phyloP scores from a whole-genome alignment of 805 yeast genomes.

The Metschnikowia matae region DNA sequence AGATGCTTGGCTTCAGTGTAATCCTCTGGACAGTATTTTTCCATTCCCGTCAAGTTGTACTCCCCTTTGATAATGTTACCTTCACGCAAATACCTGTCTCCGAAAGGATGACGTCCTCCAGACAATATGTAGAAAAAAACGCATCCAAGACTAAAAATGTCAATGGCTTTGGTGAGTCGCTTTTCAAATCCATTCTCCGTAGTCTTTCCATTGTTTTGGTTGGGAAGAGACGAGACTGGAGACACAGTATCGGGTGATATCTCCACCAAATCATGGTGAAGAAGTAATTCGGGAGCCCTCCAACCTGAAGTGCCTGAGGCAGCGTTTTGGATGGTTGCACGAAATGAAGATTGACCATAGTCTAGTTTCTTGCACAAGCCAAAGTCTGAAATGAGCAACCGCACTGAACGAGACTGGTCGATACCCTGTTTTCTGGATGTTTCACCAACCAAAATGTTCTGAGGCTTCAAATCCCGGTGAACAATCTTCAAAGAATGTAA shows the following conservation, averaged over 20 bases:
- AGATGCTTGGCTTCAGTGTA: constrained; percentile 67
- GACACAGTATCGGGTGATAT: constrained; percentile 38
- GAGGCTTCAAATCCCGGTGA: constrained; percentile 93
- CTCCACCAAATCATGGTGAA: constrained; percentile 34
- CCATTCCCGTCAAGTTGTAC: constrained; percentile 48
- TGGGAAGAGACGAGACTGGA: constrained; percentile 21
- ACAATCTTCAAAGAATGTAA: constrained; percentile 87
- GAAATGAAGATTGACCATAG: constrained; percentile 86
- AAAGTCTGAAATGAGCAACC: constrained; percentile 88
- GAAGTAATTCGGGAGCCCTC: constrained; percentile 90
- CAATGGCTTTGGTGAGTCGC: constrained; percentile 83
- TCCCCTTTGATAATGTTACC: constrained; percentile 77
- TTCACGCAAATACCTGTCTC: constrained; percentile 84
- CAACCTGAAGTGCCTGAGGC: constrained; percentile 95
- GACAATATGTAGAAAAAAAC: constrained; percentile 84
- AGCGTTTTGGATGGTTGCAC: constrained; percentile 87
- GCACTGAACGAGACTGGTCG: constrained; percentile 24
- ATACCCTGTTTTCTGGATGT: constrained; percentile 25
- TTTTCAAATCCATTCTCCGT: constrained; percentile 40
- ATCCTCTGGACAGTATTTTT: constrained; percentile 38
- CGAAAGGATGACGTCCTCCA: constrained; percentile 89
- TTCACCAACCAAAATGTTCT: constrained; percentile 80
- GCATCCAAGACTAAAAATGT: constrained; percentile 92
- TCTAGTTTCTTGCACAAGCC: constrained; percentile 93
- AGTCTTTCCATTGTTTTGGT: constrained; percentile 4